phyloP scores from a whole-genome alignment of 148 eudicot species.

The Persicaria tinctoria region DNA sequence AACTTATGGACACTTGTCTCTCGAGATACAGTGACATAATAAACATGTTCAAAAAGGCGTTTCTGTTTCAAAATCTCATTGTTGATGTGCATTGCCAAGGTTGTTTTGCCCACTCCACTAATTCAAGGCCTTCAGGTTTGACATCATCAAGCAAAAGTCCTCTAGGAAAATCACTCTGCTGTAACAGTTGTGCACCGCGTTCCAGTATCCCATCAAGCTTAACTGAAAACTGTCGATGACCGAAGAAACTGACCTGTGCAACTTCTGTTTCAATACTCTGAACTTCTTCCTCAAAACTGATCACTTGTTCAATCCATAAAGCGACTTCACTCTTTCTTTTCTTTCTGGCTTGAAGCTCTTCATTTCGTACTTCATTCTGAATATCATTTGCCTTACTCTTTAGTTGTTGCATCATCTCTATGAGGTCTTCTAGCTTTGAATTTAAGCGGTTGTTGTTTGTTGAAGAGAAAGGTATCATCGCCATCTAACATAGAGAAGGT shows the following conservation, averaged over 20 bases:
- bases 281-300: neutral
- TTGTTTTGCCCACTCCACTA: conserved; percentile 24
- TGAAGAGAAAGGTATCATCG: neutral
- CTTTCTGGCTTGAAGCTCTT: neutral
- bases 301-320: neutral
- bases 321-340: neutral
- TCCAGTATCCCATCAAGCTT: neutral
- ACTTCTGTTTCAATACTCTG: neutral
- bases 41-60: neutral
- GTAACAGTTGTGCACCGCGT: neutral
- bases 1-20: conserved; percentile 13
- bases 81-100: conserved; percentile 21
- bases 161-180: neutral
- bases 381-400: neutral
- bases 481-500: neutral
- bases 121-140: neutral
- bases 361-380: neutral
- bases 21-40: conserved; percentile 22
- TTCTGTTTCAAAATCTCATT: neutral
- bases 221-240: neutral
- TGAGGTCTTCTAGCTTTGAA: neutral
- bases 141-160: neutral
- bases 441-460: neutral
- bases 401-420: neutral
- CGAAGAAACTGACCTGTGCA: neutral